Percentiles rank a stretch among this genome's conserved stretches.
These are phyloP conservation scores for Cucurbita maxima DNA, from an alignment of 306 rosid genomes.

Conservation along the genomic window DNA sequence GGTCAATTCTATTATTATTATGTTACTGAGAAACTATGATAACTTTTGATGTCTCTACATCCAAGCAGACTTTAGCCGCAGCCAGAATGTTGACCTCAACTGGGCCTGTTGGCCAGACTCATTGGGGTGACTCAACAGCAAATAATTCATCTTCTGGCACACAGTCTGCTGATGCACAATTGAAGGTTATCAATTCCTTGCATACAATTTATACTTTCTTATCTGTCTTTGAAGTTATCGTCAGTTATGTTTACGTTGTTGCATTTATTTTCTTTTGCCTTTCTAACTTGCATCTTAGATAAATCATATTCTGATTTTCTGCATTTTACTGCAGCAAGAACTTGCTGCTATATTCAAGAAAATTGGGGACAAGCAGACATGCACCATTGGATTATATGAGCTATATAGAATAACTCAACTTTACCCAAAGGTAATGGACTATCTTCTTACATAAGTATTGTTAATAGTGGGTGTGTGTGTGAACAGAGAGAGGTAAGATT, in stretches of 20 bases:
- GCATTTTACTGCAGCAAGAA: constrained; percentile 55
- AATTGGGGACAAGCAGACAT: constrained; percentile 98
- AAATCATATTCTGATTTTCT: constrained; percentile 1
- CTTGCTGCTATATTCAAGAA: constrained; percentile 97
- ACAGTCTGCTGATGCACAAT: constrained; percentile 87
- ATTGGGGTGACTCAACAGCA: constrained; percentile 84
- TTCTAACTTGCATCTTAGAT: background rate
- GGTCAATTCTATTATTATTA: background rate
- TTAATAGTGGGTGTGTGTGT: background rate
- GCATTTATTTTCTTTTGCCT: background rate
- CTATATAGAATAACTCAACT: constrained; percentile 87
- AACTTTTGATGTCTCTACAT: background rate
- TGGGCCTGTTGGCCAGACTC: constrained; percentile 89
- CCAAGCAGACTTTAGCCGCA: constrained; percentile 79
- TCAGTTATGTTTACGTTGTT: background rate
- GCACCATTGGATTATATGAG: constrained; percentile 85
- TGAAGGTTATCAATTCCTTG: constrained; percentile 45
- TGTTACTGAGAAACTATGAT: background rate
- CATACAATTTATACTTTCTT: background rate
- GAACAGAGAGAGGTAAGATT: background rate
- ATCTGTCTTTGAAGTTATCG: background rate
- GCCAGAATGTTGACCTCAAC: constrained; percentile 98
- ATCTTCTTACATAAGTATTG: background rate
- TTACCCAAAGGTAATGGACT: constrained; percentile 64
- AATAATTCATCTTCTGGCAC: constrained; percentile 78